Evolutionary conservation across 208 protist species (phyloP), one percentile per base, ranked within the genome.

Genomic region (Endotrypanum monterogeii): DNA sequence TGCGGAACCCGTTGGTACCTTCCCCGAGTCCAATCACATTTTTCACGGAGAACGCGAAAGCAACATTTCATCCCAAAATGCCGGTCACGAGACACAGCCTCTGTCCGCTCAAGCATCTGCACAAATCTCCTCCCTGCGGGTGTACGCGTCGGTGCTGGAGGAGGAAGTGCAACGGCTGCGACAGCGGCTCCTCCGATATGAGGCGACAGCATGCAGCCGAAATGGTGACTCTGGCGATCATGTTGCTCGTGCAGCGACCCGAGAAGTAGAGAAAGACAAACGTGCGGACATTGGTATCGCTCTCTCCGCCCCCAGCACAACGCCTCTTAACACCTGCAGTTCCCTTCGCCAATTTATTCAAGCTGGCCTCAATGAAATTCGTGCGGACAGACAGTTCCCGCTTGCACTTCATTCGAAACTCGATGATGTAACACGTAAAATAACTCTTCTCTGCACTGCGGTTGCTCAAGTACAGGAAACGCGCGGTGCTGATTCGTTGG

Each of bases 131-230:
- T 68, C 63, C 28, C 25, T 55, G 30, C 63, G 16, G 8, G 28
- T 32, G 44, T 68, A 68, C 63, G 63, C 25, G 44, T 50, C 63
- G 16, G 63, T 68, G 28, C 63, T 68, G 28, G 63, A 68, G 63
- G 44, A 68, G 14, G 63, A 68, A 25, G 63, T 68, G 63, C 63
- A 6, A 8, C n/a, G 63, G 46, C 63, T 68, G 39, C 46, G 63
- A 39, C 12, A 9, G 25, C 63, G 63, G 39, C 63, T 68, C 28
- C 44, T 39, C 32, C 39, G 44, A 54, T 68, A 68, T 39, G 63
- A 68, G n/a, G 44, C 63, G 20, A 9, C 32, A 48, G 5, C 60
- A 7, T 48, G 37, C 16, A 23, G n/a, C 37, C 3, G 37, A 30
- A 48, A 23, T 46, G 60, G 18, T 18, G 46, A 23, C 37, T 46